These are phyloP conservation scores for Pseudogymnoascus sp. DNA, from an alignment of 2,329 filamentous ascomycete species.

Conservation along the genomic window DNA sequence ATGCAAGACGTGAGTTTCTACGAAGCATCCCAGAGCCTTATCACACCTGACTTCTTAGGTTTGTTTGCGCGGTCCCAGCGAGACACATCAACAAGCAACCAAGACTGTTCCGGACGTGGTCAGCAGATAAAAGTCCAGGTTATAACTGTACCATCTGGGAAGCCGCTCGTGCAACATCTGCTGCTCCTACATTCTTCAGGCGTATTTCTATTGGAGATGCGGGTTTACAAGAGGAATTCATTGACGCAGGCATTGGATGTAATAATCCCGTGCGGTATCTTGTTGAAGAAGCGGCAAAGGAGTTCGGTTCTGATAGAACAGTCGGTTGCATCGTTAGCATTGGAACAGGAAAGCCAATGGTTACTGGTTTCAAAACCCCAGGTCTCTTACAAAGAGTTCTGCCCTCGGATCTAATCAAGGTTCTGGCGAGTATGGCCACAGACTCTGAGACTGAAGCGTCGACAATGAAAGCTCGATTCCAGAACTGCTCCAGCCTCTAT, in stretches of 20 bases:
- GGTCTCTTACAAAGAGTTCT: slow-evolving; percentile 10
- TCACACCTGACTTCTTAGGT: slow-evolving; percentile 11
- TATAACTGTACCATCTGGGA: slow-evolving; percentile 24
- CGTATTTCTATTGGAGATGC: slow-evolving; percentile 13
- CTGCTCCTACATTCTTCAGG: slow-evolving; percentile 22
- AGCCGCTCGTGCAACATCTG: slow-evolving; percentile 23
- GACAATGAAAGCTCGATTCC: slow-evolving; percentile 9
- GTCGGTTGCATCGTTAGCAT: slow-evolving; percentile 21
- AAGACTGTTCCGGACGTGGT: slow-evolving; percentile 18
- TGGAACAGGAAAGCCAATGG: slow-evolving; percentile 17
- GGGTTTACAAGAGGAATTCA: slow-evolving; percentile 15
- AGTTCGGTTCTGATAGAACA: slow-evolving; percentile 11
- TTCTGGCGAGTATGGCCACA: slow-evolving; percentile 12
- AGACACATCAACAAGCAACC: slow-evolving; percentile 14
- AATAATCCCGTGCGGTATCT: slow-evolving; percentile 22
- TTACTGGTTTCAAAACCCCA: slow-evolving; percentile 11
- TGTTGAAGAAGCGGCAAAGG: slow-evolving; percentile 17
- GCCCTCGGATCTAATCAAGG: slow-evolving; percentile 12
- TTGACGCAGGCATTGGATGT: slow-evolving; percentile 22
- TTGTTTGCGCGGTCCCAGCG: slow-evolving; percentile 20
- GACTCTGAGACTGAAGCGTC: slow-evolving; percentile 4
- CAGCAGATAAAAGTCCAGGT: slow-evolving; percentile 8
- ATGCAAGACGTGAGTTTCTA: slow-evolving; percentile 12
- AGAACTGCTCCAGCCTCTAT: slow-evolving; percentile 16
- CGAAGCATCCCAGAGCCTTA: background rate